Evolutionary conservation across 106 monocot genomes (phyloP).

Genomic region (Platanthera zijinensis): DNA sequence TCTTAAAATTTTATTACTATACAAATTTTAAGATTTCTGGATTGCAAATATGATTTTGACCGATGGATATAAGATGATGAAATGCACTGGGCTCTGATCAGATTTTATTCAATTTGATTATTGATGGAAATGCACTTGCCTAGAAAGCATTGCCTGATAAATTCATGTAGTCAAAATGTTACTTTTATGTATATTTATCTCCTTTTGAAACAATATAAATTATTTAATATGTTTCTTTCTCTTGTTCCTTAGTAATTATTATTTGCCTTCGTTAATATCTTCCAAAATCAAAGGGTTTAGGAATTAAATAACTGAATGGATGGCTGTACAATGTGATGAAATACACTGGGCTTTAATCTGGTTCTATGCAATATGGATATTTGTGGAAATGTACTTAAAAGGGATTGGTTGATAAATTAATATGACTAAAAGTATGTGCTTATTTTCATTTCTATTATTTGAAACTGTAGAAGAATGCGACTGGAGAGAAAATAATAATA

Average conservation of each 20-base stretch:
- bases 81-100: slow-evolving; percentile 2
- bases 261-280: neutral
- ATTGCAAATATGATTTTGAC: neutral
- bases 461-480: too few species aligned
- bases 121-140: neutral
- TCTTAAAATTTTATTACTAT: neutral
- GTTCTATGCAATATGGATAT: too few species aligned
- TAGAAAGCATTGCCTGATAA: slow-evolving; percentile 2
- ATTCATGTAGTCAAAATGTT: neutral
- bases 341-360: too few species aligned
- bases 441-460: too few species aligned
- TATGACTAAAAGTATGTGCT: too few species aligned
- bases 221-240: neutral
- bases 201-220: neutral
- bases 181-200: neutral
- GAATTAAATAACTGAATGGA: neutral
- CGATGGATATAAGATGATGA: neutral
- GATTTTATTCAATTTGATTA: neutral
- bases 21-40: neutral
- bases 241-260: neutral
- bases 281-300: neutral
- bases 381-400: too few species aligned
- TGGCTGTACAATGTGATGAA: too few species aligned
- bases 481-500: too few species aligned
- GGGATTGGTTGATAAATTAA: too few species aligned